phyloP scores from a whole-genome alignment of 768 basidiomycete genomes.

The Amanita pseudoporphyria region DNA sequence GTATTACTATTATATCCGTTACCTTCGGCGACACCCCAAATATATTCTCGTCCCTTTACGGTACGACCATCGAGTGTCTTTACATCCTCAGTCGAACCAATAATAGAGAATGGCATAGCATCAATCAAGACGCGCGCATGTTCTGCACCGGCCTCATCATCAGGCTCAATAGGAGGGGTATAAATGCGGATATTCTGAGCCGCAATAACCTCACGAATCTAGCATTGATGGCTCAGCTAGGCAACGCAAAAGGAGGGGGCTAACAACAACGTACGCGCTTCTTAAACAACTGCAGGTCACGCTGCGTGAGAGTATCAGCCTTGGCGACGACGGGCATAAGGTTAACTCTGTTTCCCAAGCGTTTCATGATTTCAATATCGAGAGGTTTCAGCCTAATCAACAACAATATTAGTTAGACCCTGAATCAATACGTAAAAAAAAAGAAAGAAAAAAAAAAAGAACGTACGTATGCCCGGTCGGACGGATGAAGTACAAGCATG shows the following conservation, averaged over 20 bases:
- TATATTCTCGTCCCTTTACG: constrained; percentile 97
- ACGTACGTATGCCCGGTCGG: constrained; percentile 94
- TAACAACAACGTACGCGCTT: constrained; percentile 56
- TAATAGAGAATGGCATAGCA: constrained; percentile 97
- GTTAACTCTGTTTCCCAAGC: constrained; percentile 95
- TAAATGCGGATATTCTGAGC: constrained; percentile 96
- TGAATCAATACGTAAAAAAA: constrained; percentile 1
- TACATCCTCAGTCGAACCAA: constrained; percentile 94
- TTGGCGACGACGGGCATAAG: constrained; percentile 97
- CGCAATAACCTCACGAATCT: constrained; percentile 83
- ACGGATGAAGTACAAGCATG: constrained; percentile 94
- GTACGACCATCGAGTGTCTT: constrained; percentile 81
- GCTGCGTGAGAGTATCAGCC: constrained; percentile 94
- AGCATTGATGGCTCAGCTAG: constrained; percentile 5
- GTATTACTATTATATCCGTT: constrained; percentile 12
- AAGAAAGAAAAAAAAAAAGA: not conserved
- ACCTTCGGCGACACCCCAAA: constrained; percentile 99
- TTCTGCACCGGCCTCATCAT: constrained; percentile 72
- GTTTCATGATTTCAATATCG: constrained; percentile 99
- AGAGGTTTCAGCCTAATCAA: constrained; percentile 77
- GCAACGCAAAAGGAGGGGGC: constrained; percentile 4
- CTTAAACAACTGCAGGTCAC: constrained; percentile 88
- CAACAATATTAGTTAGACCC: not conserved
- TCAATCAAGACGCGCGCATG: constrained; percentile 81
- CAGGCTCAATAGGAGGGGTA: constrained; percentile 83